Evolutionary conservation across 2,329 filamentous ascomycete species (phyloP).

Genomic region (Colletotrichum melonis): DNA sequence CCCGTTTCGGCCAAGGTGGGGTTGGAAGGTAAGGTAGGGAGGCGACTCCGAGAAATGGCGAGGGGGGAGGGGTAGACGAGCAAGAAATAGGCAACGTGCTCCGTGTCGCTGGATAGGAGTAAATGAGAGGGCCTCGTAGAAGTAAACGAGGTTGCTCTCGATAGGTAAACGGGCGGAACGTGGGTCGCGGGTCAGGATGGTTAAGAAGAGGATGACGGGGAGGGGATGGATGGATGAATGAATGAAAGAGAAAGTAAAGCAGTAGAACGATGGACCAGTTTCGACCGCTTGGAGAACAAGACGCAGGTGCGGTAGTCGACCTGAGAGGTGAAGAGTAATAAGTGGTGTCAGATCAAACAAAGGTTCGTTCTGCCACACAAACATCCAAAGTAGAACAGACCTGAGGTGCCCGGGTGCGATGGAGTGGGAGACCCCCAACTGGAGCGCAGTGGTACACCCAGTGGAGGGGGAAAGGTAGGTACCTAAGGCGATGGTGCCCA

Average conservation of each 20-base stretch:
- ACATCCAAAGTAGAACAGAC: conserved; percentile 1
- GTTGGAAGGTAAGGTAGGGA: conserved; percentile 32
- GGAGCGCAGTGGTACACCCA: too few relatives aligned
- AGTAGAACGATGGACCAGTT: not conserved
- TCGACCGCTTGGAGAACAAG: not conserved
- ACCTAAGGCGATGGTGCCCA: not conserved
- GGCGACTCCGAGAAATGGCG: conserved; percentile 28
- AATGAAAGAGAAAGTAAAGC: not conserved
- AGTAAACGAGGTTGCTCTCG: conserved; percentile 29
- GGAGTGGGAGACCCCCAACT: not conserved
- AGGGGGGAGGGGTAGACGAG: conserved; percentile 24
- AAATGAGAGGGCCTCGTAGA: conserved; percentile 25
- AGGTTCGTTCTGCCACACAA: conserved; percentile 12
- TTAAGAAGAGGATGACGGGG: conserved; percentile 13
- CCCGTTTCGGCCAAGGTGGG: conserved; percentile 36
- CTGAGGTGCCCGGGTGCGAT: not conserved
- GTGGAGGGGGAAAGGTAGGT: not conserved
- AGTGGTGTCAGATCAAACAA: conserved; percentile 17
- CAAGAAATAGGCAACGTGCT: conserved; percentile 32
- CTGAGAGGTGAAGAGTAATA: conserved; percentile 10
- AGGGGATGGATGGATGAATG: not conserved
- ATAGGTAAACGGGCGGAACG: conserved; percentile 16
- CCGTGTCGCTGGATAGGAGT: conserved; percentile 27
- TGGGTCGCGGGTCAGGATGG: conserved; percentile 27
- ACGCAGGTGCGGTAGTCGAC: conserved; percentile 13